Evolutionary conservation across 2,329 filamentous ascomycete genomes (phyloP).

Genomic region (Rutstroemia sp.): DNA sequence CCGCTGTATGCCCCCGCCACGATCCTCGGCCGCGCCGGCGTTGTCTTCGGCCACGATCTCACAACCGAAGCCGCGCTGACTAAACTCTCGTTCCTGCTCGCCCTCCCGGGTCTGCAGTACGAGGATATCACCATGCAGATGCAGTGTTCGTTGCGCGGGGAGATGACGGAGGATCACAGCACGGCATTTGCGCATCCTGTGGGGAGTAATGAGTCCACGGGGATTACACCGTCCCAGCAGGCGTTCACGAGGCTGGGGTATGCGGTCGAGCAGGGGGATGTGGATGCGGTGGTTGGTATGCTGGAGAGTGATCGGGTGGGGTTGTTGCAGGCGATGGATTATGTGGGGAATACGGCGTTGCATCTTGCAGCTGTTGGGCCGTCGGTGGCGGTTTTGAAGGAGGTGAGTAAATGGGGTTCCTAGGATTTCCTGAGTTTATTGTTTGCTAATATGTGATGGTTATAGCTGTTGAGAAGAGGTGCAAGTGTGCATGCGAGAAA

Average conservation of each 20-base stretch:
- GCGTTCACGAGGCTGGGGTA: slow-evolving; percentile 55
- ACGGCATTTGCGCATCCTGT: slow-evolving; percentile 50
- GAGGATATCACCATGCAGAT: slow-evolving; percentile 54
- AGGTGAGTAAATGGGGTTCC: slow-evolving; percentile 32
- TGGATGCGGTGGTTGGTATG: slow-evolving; percentile 33
- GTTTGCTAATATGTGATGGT: not conserved
- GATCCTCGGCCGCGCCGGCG: slow-evolving; percentile 56
- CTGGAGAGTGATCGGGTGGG: slow-evolving; percentile 24
- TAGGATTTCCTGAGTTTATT: not conserved
- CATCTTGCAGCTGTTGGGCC: slow-evolving; percentile 36
- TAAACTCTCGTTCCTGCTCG: slow-evolving; percentile 41
- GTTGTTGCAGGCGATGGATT: slow-evolving; percentile 31
- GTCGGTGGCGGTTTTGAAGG: slow-evolving; percentile 46
- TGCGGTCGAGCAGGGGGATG: slow-evolving; percentile 52
- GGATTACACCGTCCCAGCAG: slow-evolving; percentile 39
- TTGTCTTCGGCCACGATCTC: slow-evolving; percentile 62
- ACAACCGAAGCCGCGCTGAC: slow-evolving; percentile 48
- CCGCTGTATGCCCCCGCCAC: slow-evolving; percentile 53
- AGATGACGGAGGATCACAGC: slow-evolving; percentile 45
- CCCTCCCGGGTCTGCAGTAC: slow-evolving; percentile 47
- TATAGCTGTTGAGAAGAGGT: slow-evolving; percentile 41
- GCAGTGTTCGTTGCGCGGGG: slow-evolving; percentile 55
- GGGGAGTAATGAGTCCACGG: slow-evolving; percentile 14
- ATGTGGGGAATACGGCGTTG: slow-evolving; percentile 33
- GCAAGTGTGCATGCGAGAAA: slow-evolving; percentile 63